Conservation (phyloP, 179 eudicot species). For the Camellia oleifera region DNA sequence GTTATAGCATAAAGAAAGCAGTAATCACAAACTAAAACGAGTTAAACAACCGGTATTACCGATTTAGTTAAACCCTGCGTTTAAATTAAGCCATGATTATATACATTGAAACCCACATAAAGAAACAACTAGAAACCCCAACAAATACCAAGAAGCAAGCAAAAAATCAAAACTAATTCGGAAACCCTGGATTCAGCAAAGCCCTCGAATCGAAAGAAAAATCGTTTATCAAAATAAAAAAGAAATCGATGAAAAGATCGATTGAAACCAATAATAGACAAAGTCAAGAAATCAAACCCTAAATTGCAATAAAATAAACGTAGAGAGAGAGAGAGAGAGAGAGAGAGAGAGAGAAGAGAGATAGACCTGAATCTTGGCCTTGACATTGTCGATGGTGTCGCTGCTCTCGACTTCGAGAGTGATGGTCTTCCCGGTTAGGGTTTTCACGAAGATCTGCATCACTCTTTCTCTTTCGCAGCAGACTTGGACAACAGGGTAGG, state of each 20-base stretch:
- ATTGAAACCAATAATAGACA: background rate
- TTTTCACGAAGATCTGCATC: conserved; percentile 7
- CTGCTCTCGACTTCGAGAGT: conserved; percentile 10
- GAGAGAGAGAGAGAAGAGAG: background rate
- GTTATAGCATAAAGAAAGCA: background rate
- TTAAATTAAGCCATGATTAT: background rate
- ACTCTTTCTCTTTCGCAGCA: background rate
- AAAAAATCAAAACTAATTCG: background rate
- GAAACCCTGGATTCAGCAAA: conserved; percentile 1
- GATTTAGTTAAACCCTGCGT: background rate
- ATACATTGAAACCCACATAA: background rate
- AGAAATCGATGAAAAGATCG: background rate
- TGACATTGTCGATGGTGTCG: conserved; percentile 11
- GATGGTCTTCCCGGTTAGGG: conserved; percentile 8
- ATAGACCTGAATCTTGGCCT: conserved; percentile 4
- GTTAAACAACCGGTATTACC: too few relatives aligned
- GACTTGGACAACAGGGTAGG: background rate
- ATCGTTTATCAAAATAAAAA: background rate
- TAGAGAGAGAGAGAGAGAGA: background rate
- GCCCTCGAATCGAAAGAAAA: background rate
- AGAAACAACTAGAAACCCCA: background rate
- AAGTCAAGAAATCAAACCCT: background rate
- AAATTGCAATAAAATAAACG: background rate
- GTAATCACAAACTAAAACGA: background rate
- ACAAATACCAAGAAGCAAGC: background rate